Base-by-base conservation (phyloP, 2,329 filamentous ascomycete species). In the Trematosphaeria pertusa region DNA sequence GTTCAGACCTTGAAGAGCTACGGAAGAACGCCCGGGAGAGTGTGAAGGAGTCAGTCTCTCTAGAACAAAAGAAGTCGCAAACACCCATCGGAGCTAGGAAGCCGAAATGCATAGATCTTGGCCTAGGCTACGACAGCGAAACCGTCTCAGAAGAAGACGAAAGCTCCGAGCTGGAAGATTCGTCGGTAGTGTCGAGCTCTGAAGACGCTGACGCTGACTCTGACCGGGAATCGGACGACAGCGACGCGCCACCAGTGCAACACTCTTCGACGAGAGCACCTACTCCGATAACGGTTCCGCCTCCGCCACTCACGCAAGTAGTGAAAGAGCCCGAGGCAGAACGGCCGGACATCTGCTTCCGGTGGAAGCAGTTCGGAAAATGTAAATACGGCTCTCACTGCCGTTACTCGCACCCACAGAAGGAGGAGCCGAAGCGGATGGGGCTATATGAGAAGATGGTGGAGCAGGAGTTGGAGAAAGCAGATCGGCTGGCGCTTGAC, bases 401-500 rank as follows among this genome's bases (percentile, higher is more conserved):
- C 48, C 58, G 48, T 30, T 65, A 48, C 21, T 46, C 52, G 12
- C 69, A 71, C 54, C 57, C 48, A 1, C 55, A 42, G 38, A n/a
- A n/a, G n/a, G 48, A 56, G 24, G 48, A 45, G 22, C 45, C 48
- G 14, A 67, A 65, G 36, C 32, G 50, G 3, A 43, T 51, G 33
- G 54, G 61, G 2, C 37, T 71, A 14, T 70, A 59, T 18, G 66
- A 69, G 38, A 62, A 61, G 50, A 52, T 70, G 62, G 65, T 78
- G 9, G 75, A 78, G 50, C 75, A 78, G 43, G 75, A 80, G 55
- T 58, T 72, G 41, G 66, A 72, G 17, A 70, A 72, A 44, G 69
- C 73, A 35, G 72, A 77, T 50, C 59, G 65, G 36, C 41, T 76
- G 43, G 73, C 73, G 12, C 56, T 79, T 35, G 65, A 73, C 41